A percentile compares a stretch with the other conserved stretches of the same genome.
phyloP scores from a whole-genome alignment of 1,284 basidiomycete genomes.

The Albatrellus sp. region DNA sequence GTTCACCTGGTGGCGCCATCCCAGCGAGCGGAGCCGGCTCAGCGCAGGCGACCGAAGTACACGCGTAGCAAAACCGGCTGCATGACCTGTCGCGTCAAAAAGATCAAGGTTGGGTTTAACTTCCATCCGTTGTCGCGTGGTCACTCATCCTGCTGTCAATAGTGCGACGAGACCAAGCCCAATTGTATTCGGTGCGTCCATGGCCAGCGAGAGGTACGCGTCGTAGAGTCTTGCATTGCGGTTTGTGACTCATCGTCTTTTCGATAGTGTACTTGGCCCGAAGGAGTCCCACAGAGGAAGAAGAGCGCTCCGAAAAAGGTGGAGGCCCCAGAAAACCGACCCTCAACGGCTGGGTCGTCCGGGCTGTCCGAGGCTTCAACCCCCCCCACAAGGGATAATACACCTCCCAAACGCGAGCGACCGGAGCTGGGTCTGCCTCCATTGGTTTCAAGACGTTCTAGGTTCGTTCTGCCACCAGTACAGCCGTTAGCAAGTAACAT shows the following conservation, averaged over 20 bases:
- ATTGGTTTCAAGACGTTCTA: slow-evolving; percentile 37
- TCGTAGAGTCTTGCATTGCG: slow-evolving; percentile 13
- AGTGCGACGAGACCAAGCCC: slow-evolving; percentile 79
- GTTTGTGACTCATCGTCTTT: slow-evolving; percentile 10
- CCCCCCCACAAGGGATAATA: slow-evolving; percentile 49
- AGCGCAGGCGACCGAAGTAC: slow-evolving; percentile 75
- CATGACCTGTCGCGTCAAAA: slow-evolving; percentile 73
- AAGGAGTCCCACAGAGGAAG: slow-evolving; percentile 52
- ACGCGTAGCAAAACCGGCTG: slow-evolving; percentile 80
- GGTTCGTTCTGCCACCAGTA: slow-evolving; percentile 19
- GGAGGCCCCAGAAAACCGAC: slow-evolving; percentile 30
- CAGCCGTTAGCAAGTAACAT: slow-evolving; percentile 9
- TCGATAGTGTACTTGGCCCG: slow-evolving; percentile 70
- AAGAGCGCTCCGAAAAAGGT: slow-evolving; percentile 31
- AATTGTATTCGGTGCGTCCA: slow-evolving; percentile 69
- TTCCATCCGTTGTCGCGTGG: slow-evolving; percentile 3
- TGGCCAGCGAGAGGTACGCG: slow-evolving; percentile 58
- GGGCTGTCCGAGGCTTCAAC: slow-evolving; percentile 49
- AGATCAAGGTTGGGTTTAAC: slow-evolving; percentile 57
- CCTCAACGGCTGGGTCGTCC: slow-evolving; percentile 53
- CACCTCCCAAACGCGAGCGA: slow-evolving; percentile 41
- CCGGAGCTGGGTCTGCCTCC: slow-evolving; percentile 39
- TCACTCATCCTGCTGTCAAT: slow-evolving; percentile 9
- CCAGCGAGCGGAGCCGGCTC: slow-evolving; percentile 33
- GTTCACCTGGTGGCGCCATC: slow-evolving; percentile 33